phyloP scores from a whole-genome alignment of 2,329 filamentous ascomycete species.

The Passalora sequoiae region DNA sequence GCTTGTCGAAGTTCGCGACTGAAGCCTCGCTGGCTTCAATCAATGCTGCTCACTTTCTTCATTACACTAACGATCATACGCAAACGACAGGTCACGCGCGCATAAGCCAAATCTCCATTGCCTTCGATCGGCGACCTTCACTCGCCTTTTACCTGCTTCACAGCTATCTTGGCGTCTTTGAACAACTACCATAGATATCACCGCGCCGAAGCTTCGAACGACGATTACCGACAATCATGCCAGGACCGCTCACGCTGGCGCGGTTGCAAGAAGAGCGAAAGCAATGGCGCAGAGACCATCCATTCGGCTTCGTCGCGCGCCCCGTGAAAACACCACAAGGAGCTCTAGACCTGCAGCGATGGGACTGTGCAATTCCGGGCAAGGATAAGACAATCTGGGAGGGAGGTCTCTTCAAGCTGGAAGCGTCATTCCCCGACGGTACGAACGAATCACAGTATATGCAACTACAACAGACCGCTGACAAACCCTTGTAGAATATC shows the following conservation, averaged over 20 bases:
- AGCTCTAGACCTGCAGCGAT: constrained; percentile 84
- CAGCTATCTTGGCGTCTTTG: too few species aligned
- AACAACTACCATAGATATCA: too few species aligned
- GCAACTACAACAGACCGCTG: too few species aligned
- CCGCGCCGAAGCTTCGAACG: background rate
- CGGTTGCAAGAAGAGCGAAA: constrained; percentile 86
- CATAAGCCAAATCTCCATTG: too few species aligned
- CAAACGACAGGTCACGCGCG: too few species aligned
- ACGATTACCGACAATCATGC: constrained; percentile 10
- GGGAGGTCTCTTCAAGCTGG: constrained; percentile 93
- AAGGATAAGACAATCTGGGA: constrained; percentile 98
- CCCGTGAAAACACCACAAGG: constrained; percentile 74
- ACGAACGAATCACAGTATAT: constrained; percentile 39
- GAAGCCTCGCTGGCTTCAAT: background rate
- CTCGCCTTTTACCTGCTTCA: too few species aligned
- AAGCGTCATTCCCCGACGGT: constrained; percentile 91
- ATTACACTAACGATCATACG: background rate
- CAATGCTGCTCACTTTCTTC: background rate
- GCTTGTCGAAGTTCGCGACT: background rate
- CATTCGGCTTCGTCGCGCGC: constrained; percentile 94
- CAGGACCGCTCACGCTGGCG: constrained; percentile 68
- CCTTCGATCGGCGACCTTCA: too few species aligned
- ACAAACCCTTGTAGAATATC: constrained; percentile 81
- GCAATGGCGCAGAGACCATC: constrained; percentile 94
- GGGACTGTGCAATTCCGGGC: constrained; percentile 94